These are phyloP conservation scores for Venturia oleaginea DNA, from an alignment of 2,329 filamentous ascomycete species.

Conservation along the genomic window DNA sequence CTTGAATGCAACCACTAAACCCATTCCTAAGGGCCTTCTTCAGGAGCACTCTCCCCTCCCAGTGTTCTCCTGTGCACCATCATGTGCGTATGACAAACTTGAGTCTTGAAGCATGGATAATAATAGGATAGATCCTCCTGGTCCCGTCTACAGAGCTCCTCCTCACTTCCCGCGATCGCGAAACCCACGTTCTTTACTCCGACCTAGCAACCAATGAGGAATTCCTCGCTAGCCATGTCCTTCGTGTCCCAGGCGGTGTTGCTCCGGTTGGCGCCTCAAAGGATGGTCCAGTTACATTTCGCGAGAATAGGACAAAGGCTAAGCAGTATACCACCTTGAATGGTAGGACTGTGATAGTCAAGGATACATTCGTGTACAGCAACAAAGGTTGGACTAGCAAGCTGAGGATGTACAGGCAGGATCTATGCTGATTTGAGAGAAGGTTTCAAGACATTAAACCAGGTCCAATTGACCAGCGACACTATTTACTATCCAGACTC, in stretches of 20 bases:
- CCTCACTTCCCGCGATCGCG: constrained; percentile 76
- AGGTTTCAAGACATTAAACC: constrained; percentile 88
- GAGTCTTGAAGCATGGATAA: neutral
- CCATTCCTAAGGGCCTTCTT: constrained; percentile 98
- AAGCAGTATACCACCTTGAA: constrained; percentile 92
- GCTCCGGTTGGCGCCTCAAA: constrained; percentile 39
- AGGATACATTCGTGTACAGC: constrained; percentile 85
- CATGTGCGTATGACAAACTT: constrained; percentile 46
- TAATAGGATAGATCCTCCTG: constrained; percentile 57
- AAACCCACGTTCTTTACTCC: constrained; percentile 65
- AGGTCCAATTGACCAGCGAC: constrained; percentile 79
- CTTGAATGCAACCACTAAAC: constrained; percentile 96
- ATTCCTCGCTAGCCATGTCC: constrained; percentile 91
- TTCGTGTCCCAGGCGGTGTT: constrained; percentile 61
- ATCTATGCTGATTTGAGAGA: constrained; percentile 8
- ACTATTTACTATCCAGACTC: constrained; percentile 79
- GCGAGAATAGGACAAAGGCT: constrained; percentile 84
- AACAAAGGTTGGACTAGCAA: constrained; percentile 65
- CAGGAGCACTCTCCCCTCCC: constrained; percentile 81
- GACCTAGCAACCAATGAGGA: constrained; percentile 86
- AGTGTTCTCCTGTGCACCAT: constrained; percentile 86
- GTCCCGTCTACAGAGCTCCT: constrained; percentile 91
- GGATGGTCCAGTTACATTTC: constrained; percentile 47
- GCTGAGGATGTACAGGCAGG: neutral
- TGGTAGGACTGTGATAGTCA: constrained; percentile 85